Conservation (phyloP, 768 basidiomycete genomes). For the Mycena crocata region DNA sequence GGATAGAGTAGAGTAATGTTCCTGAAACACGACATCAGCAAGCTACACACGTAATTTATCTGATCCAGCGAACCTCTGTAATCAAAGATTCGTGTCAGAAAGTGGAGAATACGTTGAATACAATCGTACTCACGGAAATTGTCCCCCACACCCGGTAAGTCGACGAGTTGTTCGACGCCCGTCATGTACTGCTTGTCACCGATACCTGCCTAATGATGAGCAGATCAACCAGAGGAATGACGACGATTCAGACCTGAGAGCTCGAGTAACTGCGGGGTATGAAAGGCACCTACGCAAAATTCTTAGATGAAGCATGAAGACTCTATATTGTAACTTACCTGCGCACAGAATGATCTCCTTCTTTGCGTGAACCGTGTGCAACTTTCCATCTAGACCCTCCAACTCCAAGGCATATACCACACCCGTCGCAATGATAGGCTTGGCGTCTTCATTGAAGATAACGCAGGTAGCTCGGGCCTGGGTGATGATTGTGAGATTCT, state of each 20-base stretch:
- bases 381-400: not conserved
- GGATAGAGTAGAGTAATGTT: not conserved
- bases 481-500: slow-evolving; percentile 10
- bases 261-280: slow-evolving; percentile 18
- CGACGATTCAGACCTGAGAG: slow-evolving; percentile 2
- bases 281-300: not conserved
- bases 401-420: not conserved
- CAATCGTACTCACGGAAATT: slow-evolving; percentile 8
- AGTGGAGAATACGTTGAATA: not conserved
- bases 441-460: not conserved
- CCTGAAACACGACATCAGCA: not conserved
- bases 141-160: slow-evolving; percentile 13
- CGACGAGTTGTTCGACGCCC: not conserved
- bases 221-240: not conserved
- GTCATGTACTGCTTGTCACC: not conserved
- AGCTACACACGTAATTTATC: not conserved
- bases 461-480: slow-evolving; percentile 2
- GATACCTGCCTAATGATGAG: slow-evolving; percentile 1
- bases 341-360: slow-evolving; percentile 23
- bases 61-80: slow-evolving; percentile 7
- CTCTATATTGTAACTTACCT: not conserved
- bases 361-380: not conserved
- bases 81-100: not conserved
- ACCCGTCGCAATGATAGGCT: slow-evolving; percentile 1
- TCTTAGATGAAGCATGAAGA: not conserved